Conservation (phyloP, 352 stramenopile genomes). For the Phytophthora citrophthora region DNA sequence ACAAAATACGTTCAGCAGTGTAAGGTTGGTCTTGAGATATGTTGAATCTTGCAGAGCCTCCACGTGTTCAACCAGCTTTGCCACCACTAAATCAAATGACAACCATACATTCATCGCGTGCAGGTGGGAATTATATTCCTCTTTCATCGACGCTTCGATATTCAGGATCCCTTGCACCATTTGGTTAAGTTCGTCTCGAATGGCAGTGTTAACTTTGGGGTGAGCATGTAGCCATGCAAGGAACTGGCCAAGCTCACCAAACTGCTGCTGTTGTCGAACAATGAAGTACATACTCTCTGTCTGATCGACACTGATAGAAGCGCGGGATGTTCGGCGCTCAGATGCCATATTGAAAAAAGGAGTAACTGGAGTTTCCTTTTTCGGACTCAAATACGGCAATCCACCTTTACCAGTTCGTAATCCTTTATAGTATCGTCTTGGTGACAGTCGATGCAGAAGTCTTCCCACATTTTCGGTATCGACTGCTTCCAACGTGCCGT, state of each 20-base stretch:
- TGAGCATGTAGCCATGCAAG: constrained; percentile 49
- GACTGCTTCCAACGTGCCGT: constrained; percentile 9
- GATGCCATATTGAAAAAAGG: constrained; percentile 10
- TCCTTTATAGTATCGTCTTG: constrained; percentile 28
- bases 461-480: constrained; percentile 21
- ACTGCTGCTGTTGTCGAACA: constrained; percentile 36
- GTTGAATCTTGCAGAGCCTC: constrained; percentile 56
- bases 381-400: constrained; percentile 15
- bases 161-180: constrained; percentile 76
- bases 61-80: constrained; percentile 66
- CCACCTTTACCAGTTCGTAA: constrained; percentile 13
- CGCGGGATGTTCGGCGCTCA: constrained; percentile 21
- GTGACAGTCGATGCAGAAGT: constrained; percentile 34
- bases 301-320: constrained; percentile 6
- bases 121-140: constrained; percentile 52
- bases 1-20: constrained; percentile 72
- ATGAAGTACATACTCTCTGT: constrained; percentile 5
- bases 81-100: constrained; percentile 74
- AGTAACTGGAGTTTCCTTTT: constrained; percentile 20
- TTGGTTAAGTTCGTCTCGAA: constrained; percentile 73
- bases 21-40: constrained; percentile 75
- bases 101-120: constrained; percentile 51
- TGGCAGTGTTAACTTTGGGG: constrained; percentile 43
- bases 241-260: constrained; percentile 58
- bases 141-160: constrained; percentile 51